A percentile compares a stretch with the other conserved stretches of the same genome.
These are phyloP conservation scores for Acer yangbiense DNA, from an alignment of 345 rosid genomes.

Conservation along the genomic window DNA sequence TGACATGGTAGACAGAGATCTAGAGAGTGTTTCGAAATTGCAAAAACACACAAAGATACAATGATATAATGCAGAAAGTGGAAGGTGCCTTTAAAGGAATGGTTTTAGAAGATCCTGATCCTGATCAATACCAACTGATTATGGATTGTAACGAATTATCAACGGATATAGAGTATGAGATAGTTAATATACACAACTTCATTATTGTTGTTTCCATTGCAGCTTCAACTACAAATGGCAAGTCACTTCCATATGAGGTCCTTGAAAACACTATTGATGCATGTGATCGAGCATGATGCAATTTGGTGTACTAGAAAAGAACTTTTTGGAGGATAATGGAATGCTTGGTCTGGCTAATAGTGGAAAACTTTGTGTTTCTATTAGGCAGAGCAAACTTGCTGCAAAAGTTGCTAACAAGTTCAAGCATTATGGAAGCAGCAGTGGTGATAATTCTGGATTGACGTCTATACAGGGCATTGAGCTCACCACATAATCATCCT, in stretches of 20 bases:
- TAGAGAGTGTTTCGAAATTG: slow-evolving; percentile 77
- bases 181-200: slow-evolving; percentile 79
- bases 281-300: slow-evolving; percentile 97
- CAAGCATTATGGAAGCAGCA: no score
- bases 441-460: no score
- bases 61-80: slow-evolving; percentile 87
- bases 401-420: no score
- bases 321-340: slow-evolving; percentile 94
- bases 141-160: slow-evolving; percentile 88
- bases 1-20: slow-evolving; percentile 75
- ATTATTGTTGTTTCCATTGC: slow-evolving; percentile 96
- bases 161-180: slow-evolving; percentile 89
- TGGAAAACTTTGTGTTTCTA: no score
- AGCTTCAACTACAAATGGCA: slow-evolving; percentile 89
- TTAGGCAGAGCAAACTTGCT: no score
- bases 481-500: no score
- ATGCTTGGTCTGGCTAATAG: slow-evolving; percentile 99
- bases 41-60: slow-evolving; percentile 77
- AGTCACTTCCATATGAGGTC: slow-evolving; percentile 81
- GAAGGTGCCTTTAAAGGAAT: slow-evolving; percentile 70
- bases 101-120: slow-evolving; percentile 81
- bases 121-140: slow-evolving; percentile 76
- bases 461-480: no score
- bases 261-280: slow-evolving; percentile 80
- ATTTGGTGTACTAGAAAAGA: slow-evolving; percentile 94